Evolutionary conservation across 495 filamentous ascomycete genomes (phyloP), one percentile per base, ranked within the genome.

Genomic region (Hypoxylon subgilvum): DNA sequence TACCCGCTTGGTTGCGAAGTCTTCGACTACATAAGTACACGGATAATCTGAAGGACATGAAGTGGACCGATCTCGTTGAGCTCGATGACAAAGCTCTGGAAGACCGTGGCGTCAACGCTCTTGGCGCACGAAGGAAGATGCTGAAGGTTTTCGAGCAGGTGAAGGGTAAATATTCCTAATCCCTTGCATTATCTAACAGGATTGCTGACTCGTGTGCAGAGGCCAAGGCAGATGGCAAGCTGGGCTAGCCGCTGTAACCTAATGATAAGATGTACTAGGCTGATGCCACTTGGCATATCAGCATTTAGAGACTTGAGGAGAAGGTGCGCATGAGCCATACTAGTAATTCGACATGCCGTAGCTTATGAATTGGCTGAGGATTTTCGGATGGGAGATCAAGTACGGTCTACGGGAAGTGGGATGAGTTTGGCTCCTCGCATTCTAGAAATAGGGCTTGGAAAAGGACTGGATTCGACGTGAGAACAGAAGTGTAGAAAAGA

Each of bases 71-170:
- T 12, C 68, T 98, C 65, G 76, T 98, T 60, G 88, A 92, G 72
- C 79, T 98, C 53, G 90, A 96, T 70, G 95, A 98, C 68, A 92
- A 91, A 73, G 92, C 89, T 48, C 78, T 98, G 63, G 93, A 97
- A 73, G 88, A 92, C 8, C 86, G 90, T 47, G 94, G 94, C 40
- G 94, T 98, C 25, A 97, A 96, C 72, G 94, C 94, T 35, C 81
- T 97, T 55, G 94, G 94, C 61, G 94, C 94, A 14, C 81, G 94
- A 52, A 90, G 92, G 74, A 98, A 98, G 82, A 96, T 98, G 92
- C 77, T 98, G 38, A 98, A 98, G 84, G 94, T 96, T 21, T 97
- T 97, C 73, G 92, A 95, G 67, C 93, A 97, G 78, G 92, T 98
- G 68, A 88, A 86, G 66, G 91, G 80, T 82, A 73, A 61, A 66